Conservation (phyloP, 2,329 filamentous ascomycete genomes). For the Arthrobotrys musiformis region DNA sequence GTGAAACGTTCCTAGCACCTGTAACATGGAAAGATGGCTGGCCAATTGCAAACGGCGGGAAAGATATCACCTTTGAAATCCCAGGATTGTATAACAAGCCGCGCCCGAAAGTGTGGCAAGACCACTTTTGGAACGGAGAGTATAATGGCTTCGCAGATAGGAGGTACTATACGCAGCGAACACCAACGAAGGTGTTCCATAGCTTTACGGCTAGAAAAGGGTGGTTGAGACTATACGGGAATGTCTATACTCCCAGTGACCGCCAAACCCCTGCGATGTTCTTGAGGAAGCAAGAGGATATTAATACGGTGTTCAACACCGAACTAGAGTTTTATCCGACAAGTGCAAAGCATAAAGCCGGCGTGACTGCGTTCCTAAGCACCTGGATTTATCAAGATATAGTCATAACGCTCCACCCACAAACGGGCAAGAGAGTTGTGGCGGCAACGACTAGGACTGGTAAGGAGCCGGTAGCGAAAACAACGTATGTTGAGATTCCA, state of each 20-base stretch:
- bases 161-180: conserved; percentile 62
- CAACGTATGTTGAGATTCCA: conserved; percentile 54
- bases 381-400: conserved; percentile 57
- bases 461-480: conserved; percentile 49
- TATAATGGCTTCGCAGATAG: conserved; percentile 57
- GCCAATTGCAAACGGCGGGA: conserved; percentile 67
- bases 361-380: conserved; percentile 53
- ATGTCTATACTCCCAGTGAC: conserved; percentile 67
- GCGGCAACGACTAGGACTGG: conserved; percentile 51
- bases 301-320: conserved; percentile 55
- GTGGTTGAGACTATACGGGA: conserved; percentile 67
- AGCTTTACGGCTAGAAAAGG: conserved; percentile 65
- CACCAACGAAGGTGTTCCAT: conserved; percentile 66
- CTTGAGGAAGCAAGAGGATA: conserved; percentile 66
- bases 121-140: conserved; percentile 61
- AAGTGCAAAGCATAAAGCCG: conserved; percentile 54
- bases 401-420: conserved; percentile 54
- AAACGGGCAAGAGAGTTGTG: conserved; percentile 53
- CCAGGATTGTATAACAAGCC: conserved; percentile 59
- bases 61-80: conserved; percentile 64
- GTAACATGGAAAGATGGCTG: conserved; percentile 67
- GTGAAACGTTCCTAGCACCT: conserved; percentile 67
- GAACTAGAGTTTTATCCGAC: conserved; percentile 57
- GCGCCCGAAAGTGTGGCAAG: conserved; percentile 60
- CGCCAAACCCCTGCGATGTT: conserved; percentile 68